Percentiles rank a stretch among this genome's conserved stretches.
Conservation (phyloP, 495 filamentous ascomycete species). For the Chlorociboria aeruginascens region DNA sequence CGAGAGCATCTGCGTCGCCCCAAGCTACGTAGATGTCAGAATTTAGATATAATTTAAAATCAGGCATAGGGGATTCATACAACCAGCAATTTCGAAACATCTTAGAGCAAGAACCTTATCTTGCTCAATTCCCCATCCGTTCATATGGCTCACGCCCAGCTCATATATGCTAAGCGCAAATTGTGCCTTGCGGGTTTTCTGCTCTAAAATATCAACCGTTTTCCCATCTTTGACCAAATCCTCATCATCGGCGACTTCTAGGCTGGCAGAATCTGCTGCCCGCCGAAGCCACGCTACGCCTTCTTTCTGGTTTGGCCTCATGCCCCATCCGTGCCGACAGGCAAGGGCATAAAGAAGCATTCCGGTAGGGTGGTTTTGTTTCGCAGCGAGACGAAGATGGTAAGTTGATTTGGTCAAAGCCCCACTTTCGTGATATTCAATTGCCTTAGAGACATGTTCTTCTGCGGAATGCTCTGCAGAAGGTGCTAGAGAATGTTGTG, state of each 20-base stretch:
- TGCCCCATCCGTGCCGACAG: conserved; percentile 97
- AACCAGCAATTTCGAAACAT: conserved; percentile 92
- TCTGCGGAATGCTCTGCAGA: conserved; percentile 44
- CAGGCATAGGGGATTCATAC: conserved; percentile 31
- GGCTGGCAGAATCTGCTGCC: conserved; percentile 71
- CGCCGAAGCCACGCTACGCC: conserved; percentile 84
- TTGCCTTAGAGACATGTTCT: conserved; percentile 77
- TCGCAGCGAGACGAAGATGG: conserved; percentile 83
- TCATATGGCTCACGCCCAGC: conserved; percentile 91
- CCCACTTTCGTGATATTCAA: conserved; percentile 78
- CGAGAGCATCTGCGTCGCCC: conserved; percentile 93
- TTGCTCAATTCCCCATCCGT: conserved; percentile 93
- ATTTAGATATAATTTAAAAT: not conserved
- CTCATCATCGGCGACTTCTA: conserved; percentile 76
- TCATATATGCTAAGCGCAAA: conserved; percentile 94
- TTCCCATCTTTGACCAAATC: conserved; percentile 50
- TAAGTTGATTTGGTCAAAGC: conserved; percentile 86
- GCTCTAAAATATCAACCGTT: conserved; percentile 48
- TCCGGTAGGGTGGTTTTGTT: conserved; percentile 71
- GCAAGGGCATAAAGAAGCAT: conserved; percentile 96
- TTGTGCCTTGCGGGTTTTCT: conserved; percentile 73
- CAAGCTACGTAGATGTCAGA: conserved; percentile 41
- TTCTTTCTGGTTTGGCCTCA: conserved; percentile 80
- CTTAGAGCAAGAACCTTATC: conserved; percentile 79
- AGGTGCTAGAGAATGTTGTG: conserved; percentile 33